phyloP scores from a whole-genome alignment of 306 rosid genomes.

The Fragaria iinumae region DNA sequence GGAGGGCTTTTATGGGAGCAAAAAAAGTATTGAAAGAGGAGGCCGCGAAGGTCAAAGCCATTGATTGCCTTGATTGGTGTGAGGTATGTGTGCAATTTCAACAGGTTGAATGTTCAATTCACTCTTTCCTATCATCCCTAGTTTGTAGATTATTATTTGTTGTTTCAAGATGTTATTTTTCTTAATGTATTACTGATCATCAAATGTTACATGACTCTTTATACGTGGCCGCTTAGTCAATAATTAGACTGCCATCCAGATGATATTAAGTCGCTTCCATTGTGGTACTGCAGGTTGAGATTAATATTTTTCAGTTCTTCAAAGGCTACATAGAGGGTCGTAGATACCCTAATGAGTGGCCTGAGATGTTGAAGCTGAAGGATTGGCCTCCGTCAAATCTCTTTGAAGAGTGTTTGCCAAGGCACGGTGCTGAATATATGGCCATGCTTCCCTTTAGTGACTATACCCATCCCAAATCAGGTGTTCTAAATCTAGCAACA shows the following conservation, averaged over 20 bases:
- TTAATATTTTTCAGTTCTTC: constrained; percentile 50
- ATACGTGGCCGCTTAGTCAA: background rate
- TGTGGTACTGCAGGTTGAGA: constrained; percentile 49
- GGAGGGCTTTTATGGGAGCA: constrained; percentile 61
- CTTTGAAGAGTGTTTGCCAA: constrained; percentile 64
- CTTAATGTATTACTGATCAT: background rate
- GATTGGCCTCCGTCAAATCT: constrained; percentile 70
- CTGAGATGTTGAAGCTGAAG: constrained; percentile 64
- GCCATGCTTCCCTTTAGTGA: constrained; percentile 64
- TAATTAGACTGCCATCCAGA: background rate
- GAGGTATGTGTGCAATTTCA: constrained; percentile 37
- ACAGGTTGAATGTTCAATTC: constrained; percentile 18
- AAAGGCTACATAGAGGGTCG: constrained; percentile 65
- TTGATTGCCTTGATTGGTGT: constrained; percentile 58
- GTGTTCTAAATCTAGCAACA: constrained; percentile 59
- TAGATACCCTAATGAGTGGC: constrained; percentile 55
- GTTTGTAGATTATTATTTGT: background rate
- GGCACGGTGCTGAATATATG: constrained; percentile 58
- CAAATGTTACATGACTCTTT: background rate
- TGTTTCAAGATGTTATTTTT: background rate
- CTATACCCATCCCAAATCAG: constrained; percentile 61
- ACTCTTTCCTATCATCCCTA: background rate
- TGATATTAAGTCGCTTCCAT: constrained; percentile 4
- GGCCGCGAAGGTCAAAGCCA: constrained; percentile 42
- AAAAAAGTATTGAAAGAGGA: constrained; percentile 44